A percentile compares a stretch with the other conserved stretches of the same genome.
Conservation (phyloP, 225 moss, liverwort and hornwort genomes). For the Pseudoscleropodium purum region DNA sequence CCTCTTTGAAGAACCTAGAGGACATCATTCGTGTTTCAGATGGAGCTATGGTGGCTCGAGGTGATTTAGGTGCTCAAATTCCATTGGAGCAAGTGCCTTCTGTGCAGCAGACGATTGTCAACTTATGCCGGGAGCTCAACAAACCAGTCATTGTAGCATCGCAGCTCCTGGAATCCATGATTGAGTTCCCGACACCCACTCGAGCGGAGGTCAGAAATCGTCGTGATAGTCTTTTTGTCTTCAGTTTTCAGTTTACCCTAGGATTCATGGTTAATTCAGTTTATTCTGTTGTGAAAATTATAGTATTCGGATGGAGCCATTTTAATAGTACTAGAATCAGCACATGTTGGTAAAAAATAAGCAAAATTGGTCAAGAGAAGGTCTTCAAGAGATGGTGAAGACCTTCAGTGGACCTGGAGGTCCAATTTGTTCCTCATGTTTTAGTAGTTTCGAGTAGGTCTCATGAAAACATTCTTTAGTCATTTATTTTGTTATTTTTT, state of each 20-base stretch:
- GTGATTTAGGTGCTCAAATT: slow-evolving; percentile 95
- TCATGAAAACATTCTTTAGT: background rate
- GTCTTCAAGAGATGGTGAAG: background rate
- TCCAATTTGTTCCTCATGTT: background rate
- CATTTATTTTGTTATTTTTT: background rate
- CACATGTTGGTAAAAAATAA: background rate
- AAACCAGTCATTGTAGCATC: slow-evolving; percentile 99
- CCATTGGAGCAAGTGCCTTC: slow-evolving; percentile 96
- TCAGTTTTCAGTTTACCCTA: background rate
- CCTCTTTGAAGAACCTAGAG: slow-evolving; percentile 79
- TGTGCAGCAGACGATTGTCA: slow-evolving; percentile 89
- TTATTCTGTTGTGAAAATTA: background rate
- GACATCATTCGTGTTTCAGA: slow-evolving; percentile 89
- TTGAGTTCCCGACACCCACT: slow-evolving; percentile 95
- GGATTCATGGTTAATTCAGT: background rate
- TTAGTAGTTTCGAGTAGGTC: background rate
- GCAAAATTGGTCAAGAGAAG: background rate
- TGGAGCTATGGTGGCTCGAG: slow-evolving; percentile 99
- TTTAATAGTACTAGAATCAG: background rate
- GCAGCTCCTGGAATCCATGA: slow-evolving; percentile 97
- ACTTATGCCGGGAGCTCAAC: slow-evolving; percentile 67
- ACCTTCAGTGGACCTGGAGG: background rate
- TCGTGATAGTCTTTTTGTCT: background rate
- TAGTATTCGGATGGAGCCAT: background rate
- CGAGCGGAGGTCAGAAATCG: slow-evolving; percentile 74